phyloP scores from a whole-genome alignment of 176 grass and related monocot genomes.

The Poa pratensis region DNA sequence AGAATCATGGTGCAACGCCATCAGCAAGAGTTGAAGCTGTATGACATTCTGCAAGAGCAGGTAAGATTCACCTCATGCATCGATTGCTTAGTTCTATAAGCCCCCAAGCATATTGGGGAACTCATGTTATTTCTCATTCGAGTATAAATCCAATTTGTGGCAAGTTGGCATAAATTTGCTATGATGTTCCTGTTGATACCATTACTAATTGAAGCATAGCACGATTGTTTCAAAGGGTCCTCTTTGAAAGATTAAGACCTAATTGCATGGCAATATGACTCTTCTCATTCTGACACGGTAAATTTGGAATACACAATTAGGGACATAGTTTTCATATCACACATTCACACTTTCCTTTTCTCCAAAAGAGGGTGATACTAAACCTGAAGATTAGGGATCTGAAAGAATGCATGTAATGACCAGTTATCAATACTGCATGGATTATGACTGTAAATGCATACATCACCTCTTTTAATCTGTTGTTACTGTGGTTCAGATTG shows the following conservation, averaged over 20 bases:
- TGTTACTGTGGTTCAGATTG: slow-evolving; percentile 66
- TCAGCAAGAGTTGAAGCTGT: slow-evolving; percentile 62
- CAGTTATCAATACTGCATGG: neutral
- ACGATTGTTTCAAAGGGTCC: neutral
- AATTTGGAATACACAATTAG: slow-evolving; percentile 4
- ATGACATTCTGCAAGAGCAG: slow-evolving; percentile 73
- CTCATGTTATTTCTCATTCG: neutral
- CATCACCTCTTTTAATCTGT: slow-evolving; percentile 2
- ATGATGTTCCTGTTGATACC: neutral
- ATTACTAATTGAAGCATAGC: neutral
- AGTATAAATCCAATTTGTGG: neutral
- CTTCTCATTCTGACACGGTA: neutral
- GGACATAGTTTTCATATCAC: neutral
- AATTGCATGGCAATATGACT: neutral
- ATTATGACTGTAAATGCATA: slow-evolving; percentile 35
- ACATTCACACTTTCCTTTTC: neutral
- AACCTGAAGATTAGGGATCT: neutral
- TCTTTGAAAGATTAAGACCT: neutral
- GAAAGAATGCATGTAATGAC: neutral
- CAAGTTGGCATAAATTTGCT: slow-evolving; percentile 5
- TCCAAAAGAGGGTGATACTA: neutral
- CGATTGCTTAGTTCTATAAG: neutral
- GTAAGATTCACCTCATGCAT: slow-evolving; percentile 48
- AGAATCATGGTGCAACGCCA: slow-evolving; percentile 67
- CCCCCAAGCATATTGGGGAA: neutral